Percentiles rank a stretch among this genome's conserved stretches.
phyloP scores from a whole-genome alignment of 2,329 filamentous ascomycete species.

The Graphilbum sp. region DNA sequence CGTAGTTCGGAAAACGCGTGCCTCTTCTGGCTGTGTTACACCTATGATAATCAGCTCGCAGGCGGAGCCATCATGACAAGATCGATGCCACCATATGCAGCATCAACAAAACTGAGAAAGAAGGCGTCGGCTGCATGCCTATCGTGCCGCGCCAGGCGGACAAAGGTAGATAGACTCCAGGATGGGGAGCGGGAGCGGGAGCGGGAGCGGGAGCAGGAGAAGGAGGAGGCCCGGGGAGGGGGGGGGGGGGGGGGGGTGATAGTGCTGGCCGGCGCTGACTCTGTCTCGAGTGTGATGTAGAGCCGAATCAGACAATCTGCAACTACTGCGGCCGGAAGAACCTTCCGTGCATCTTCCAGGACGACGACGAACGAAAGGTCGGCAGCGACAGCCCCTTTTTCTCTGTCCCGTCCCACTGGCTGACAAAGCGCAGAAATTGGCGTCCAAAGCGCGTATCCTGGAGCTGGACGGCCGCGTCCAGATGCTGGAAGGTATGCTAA shows the following conservation, averaged over 20 bases:
- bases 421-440: not conserved
- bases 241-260: too few species aligned
- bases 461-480: not conserved
- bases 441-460: not conserved
- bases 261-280: not conserved
- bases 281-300: not conserved
- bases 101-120: not conserved
- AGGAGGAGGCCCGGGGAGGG: too few species aligned
- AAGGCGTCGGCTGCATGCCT: not conserved
- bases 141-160: not conserved
- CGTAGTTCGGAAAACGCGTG: too few species aligned
- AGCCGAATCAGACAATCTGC: not conserved
- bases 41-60: too few species aligned
- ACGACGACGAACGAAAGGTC: not conserved
- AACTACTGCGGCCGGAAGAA: not conserved
- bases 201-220: too few species aligned
- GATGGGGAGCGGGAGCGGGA: too few species aligned
- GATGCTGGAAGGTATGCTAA: not conserved
- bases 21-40: too few species aligned
- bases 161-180: not conserved
- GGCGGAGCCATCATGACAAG: not conserved
- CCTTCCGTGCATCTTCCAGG: not conserved
- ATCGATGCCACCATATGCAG: not conserved
- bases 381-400: not conserved
- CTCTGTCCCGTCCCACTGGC: too few species aligned